Percentiles rank a stretch among this genome's conserved stretches.
Evolutionary conservation across 768 basidiomycete species (phyloP).

Genomic region (Mycena venus): DNA sequence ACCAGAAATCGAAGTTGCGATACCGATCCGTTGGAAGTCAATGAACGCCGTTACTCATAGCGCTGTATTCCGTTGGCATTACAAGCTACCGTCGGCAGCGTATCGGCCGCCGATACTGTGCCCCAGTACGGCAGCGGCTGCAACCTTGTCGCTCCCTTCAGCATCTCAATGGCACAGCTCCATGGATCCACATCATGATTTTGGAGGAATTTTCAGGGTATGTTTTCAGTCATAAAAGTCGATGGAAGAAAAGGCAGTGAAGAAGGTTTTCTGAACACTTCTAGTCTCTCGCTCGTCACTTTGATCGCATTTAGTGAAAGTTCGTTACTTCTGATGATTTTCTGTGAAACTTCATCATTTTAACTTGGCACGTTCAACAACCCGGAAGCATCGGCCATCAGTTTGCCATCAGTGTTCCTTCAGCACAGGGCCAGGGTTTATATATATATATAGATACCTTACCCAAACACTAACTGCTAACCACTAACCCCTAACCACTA

Average conservation of each 20-base stretch:
- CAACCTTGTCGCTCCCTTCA: constrained; percentile 13
- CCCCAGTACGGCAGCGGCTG: constrained; percentile 5
- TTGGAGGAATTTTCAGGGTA: constrained; percentile 3
- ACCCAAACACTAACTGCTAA: no score
- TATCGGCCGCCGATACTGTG: constrained; percentile 8
- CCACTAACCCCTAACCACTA: no score
- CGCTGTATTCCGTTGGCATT: constrained; percentile 8
- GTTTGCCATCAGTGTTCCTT: no score
- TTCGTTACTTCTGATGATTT: no score
- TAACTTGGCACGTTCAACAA: no score
- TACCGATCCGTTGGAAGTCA: constrained; percentile 11
- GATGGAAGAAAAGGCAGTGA: not conserved
- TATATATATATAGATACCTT: no score
- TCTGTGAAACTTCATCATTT: no score
- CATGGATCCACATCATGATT: constrained; percentile 6
- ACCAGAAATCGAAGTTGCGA: not conserved
- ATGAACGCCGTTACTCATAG: constrained; percentile 1
- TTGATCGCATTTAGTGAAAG: no score
- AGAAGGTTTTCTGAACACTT: constrained; percentile 4
- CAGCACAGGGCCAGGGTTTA: no score
- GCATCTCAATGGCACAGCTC: constrained; percentile 15
- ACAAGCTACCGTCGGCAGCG: constrained; percentile 11
- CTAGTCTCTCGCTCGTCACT: constrained; percentile 3
- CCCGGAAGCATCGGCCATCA: no score
- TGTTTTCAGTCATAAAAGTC: not conserved